Percentiles rank a stretch among this genome's conserved stretches.
These are phyloP conservation scores for Sugiyamaella qingdaonensis DNA, from an alignment of 805 yeast genomes.

Conservation along the genomic window DNA sequence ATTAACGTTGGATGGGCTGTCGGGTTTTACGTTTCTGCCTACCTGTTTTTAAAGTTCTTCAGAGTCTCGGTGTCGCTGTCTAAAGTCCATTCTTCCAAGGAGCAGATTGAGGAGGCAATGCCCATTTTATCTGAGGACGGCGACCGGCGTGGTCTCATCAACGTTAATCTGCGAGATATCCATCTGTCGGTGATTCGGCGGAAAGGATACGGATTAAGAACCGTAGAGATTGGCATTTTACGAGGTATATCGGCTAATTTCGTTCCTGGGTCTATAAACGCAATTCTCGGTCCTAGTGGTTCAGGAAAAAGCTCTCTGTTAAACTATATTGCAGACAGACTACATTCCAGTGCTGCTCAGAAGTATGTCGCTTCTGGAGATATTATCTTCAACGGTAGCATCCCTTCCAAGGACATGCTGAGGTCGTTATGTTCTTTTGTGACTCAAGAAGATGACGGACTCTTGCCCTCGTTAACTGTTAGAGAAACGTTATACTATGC, in stretches of 20 bases:
- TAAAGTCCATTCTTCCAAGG: slow-evolving; percentile 24
- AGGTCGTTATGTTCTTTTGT: slow-evolving; percentile 64
- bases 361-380: slow-evolving; percentile 39
- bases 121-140: neutral
- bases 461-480: slow-evolving; percentile 69
- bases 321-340: slow-evolving; percentile 58
- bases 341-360: slow-evolving; percentile 36
- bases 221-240: slow-evolving; percentile 37
- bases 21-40: slow-evolving; percentile 49
- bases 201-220: slow-evolving; percentile 7
- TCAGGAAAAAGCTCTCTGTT: slow-evolving; percentile 70
- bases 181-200: slow-evolving; percentile 21
- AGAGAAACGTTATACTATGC: slow-evolving; percentile 70
- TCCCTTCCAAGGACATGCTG: slow-evolving; percentile 35
- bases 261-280: slow-evolving; percentile 55
- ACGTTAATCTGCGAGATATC: slow-evolving; percentile 27
- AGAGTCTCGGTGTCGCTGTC: slow-evolving; percentile 54
- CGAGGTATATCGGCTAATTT: slow-evolving; percentile 49
- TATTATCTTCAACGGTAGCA: slow-evolving; percentile 41
- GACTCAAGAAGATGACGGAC: slow-evolving; percentile 72
- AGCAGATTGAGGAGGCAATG: slow-evolving; percentile 1
- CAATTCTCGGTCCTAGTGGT: slow-evolving; percentile 79
- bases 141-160: slow-evolving; percentile 11
- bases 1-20: slow-evolving; percentile 55
- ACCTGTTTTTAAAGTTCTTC: slow-evolving; percentile 43